phyloP scores from a whole-genome alignment of 768 basidiomycete species.

The Suillus ampliporus region DNA sequence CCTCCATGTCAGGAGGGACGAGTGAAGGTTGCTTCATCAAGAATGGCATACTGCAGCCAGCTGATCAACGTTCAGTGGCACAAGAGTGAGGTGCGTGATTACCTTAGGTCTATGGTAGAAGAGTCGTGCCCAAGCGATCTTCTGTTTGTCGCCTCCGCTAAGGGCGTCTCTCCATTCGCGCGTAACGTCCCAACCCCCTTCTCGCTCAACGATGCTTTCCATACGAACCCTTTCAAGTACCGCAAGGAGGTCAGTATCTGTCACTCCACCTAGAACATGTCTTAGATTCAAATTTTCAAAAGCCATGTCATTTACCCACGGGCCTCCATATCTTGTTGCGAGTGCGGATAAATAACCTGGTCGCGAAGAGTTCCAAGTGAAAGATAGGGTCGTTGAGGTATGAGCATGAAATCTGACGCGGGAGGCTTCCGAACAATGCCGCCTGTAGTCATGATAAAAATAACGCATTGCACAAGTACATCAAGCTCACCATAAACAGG shows the following conservation, averaged over 20 bases:
- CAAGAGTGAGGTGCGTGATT: slow-evolving; percentile 22
- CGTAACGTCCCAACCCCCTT: slow-evolving; percentile 94
- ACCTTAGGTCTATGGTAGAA: slow-evolving; percentile 97
- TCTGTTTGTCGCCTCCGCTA: slow-evolving; percentile 95
- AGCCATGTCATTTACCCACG: slow-evolving; percentile 50
- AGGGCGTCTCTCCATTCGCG: slow-evolving; percentile 94
- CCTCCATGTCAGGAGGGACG: slow-evolving; percentile 92
- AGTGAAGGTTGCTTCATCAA: slow-evolving; percentile 97
- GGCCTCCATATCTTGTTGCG: slow-evolving; percentile 75
- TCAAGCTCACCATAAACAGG: slow-evolving; percentile 59
- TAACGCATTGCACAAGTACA: neutral
- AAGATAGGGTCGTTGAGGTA: slow-evolving; percentile 96
- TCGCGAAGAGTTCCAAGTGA: slow-evolving; percentile 92
- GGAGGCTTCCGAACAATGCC: slow-evolving; percentile 91
- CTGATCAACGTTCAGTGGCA: slow-evolving; percentile 8
- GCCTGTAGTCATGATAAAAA: slow-evolving; percentile 34
- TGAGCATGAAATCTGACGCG: slow-evolving; percentile 87
- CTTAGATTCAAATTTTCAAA: slow-evolving; percentile 13
- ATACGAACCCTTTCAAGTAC: slow-evolving; percentile 85
- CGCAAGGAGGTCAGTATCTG: slow-evolving; percentile 73
- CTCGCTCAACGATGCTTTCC: slow-evolving; percentile 84
- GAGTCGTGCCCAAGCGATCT: slow-evolving; percentile 95
- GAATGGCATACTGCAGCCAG: slow-evolving; percentile 81
- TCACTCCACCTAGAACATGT: slow-evolving; percentile 58
- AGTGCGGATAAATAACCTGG: slow-evolving; percentile 96